A percentile compares a stretch with the other conserved stretches of the same genome.
phyloP scores from a whole-genome alignment of 2,329 filamentous ascomycete genomes.

The Lachnellula hyalina region DNA sequence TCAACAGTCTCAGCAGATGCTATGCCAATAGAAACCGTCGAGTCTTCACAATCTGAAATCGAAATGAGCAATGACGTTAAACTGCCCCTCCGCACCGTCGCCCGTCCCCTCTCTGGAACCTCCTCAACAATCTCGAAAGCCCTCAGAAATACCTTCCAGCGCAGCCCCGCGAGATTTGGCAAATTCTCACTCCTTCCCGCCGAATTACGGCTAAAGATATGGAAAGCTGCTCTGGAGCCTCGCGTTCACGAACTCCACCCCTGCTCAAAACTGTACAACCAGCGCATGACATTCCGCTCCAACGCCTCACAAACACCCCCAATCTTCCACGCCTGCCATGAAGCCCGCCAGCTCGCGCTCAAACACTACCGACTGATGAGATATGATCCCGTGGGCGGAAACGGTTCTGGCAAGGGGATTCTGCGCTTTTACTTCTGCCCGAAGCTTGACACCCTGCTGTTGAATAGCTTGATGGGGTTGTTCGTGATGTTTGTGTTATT shows the following conservation, averaged over 20 bases:
- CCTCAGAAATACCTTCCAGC: neutral
- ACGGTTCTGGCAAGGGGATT: conserved; percentile 22
- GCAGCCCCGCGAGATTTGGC: conserved; percentile 10
- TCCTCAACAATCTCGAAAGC: neutral
- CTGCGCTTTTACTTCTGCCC: conserved; percentile 29
- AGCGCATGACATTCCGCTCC: conserved; percentile 30
- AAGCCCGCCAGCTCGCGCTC: conserved; percentile 24
- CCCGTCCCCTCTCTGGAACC: neutral
- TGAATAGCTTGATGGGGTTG: conserved; percentile 28
- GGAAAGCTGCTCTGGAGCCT: conserved; percentile 21
- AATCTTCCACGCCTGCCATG: conserved; percentile 23
- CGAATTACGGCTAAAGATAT: conserved; percentile 27
- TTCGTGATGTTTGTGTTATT: conserved; percentile 30
- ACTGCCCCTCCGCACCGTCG: neutral
- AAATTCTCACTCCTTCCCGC: conserved; percentile 22
- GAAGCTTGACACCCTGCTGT: conserved; percentile 23
- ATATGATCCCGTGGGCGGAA: conserved; percentile 17
- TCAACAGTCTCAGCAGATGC: neutral
- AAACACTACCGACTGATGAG: conserved; percentile 25
- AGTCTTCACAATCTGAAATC: too few species aligned
- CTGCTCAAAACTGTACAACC: conserved; percentile 28
- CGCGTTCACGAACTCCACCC: conserved; percentile 30
- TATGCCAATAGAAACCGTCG: neutral
- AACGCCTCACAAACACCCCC: conserved; percentile 24
- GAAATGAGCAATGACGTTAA: neutral